A percentile compares a stretch with the other conserved stretches of the same genome.
Conservation (phyloP, 208 protist genomes). For the Leishmania arabica region DNA sequence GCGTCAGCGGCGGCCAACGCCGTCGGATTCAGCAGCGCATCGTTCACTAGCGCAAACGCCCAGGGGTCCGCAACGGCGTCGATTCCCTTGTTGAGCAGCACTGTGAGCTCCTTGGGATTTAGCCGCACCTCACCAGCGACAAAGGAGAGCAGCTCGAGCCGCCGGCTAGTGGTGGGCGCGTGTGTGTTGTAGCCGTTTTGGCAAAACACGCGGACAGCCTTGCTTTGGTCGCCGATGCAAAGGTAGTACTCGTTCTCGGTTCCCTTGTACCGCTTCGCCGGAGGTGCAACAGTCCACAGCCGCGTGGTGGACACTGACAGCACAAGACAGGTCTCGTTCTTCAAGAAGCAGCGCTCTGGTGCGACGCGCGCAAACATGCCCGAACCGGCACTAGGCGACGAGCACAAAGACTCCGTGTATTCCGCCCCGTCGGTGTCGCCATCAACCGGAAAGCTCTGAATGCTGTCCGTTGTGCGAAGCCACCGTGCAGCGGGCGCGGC, state of each 20-base stretch:
- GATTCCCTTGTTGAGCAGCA: constrained; percentile 41
- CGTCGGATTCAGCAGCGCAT: constrained; percentile 44
- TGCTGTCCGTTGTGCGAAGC: neutral
- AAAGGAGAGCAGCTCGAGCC: constrained; percentile 54
- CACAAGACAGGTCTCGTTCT: constrained; percentile 46
- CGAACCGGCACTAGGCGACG: neutral
- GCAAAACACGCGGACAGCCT: constrained; percentile 49
- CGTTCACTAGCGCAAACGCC: constrained; percentile 51
- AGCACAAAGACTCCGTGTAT: neutral
- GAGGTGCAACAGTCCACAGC: constrained; percentile 19
- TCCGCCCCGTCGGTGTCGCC: neutral
- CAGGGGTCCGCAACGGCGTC: constrained; percentile 54
- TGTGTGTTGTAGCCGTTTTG: constrained; percentile 21
- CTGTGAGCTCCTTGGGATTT: constrained; percentile 34
- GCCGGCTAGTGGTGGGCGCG: constrained; percentile 1
- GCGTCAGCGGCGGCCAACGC: constrained; percentile 12
- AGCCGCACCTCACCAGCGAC: constrained; percentile 40
- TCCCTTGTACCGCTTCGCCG: constrained; percentile 12
- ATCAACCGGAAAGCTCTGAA: neutral
- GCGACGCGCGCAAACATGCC: constrained; percentile 13
- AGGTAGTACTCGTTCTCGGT: constrained; percentile 35
- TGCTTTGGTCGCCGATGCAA: constrained; percentile 35
- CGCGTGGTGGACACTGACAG: constrained; percentile 47
- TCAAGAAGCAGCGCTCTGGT: constrained; percentile 30
- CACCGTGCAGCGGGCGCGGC: neutral